Conservation (phyloP, 495 filamentous ascomycete species). For the Clavariopsis aquatica region DNA sequence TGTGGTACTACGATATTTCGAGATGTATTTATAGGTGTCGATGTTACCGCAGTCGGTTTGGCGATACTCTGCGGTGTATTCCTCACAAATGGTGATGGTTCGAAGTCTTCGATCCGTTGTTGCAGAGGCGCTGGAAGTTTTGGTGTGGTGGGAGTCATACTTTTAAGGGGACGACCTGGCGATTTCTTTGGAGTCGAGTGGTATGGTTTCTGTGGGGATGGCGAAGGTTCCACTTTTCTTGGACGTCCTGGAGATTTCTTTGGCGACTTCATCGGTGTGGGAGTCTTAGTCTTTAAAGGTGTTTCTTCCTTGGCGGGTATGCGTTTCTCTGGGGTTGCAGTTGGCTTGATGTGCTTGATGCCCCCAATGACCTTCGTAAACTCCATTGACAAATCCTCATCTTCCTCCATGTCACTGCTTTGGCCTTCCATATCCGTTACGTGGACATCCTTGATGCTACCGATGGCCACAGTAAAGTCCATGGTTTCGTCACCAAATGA, state of each 20-base stretch:
- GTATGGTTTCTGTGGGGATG: conserved; percentile 5
- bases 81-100: conserved; percentile 25
- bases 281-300: conserved; percentile 2
- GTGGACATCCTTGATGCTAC: conserved; percentile 53
- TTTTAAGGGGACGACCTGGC: conserved; percentile 24
- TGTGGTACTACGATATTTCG: not conserved
- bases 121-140: conserved; percentile 7
- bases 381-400: conserved; percentile 78
- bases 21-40: conserved; percentile 16
- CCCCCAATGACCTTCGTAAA: conserved; percentile 73
- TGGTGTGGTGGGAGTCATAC: conserved; percentile 17
- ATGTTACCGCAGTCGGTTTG: not conserved
- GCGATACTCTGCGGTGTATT: conserved; percentile 8
- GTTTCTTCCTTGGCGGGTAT: not conserved
- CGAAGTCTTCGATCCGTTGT: conserved; percentile 20
- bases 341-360: conserved; percentile 47
- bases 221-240: not conserved
- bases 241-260: conserved; percentile 23
- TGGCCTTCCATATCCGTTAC: not conserved
- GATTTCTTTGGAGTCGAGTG: conserved; percentile 24
- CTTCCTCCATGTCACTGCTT: conserved; percentile 33
- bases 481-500: conserved; percentile 65
- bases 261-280: conserved; percentile 24
- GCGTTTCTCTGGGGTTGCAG: conserved; percentile 21
- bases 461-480: conserved; percentile 76